Conservation (phyloP, 129 eudicot species). For the Heracleum sosnowskyi region DNA sequence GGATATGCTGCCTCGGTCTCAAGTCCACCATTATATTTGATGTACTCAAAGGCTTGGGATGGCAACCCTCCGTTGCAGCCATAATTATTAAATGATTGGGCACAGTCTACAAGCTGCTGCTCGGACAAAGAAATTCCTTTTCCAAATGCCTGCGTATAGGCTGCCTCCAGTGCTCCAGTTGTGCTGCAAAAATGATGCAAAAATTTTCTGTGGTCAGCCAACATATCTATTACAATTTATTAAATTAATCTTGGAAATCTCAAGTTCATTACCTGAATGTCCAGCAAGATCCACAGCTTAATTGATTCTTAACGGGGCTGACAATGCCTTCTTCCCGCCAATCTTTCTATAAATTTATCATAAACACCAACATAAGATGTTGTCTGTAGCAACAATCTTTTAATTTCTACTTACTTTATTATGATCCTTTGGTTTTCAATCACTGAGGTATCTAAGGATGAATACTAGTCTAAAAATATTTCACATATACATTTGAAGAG, state of each 20-base stretch:
- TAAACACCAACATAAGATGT: slow-evolving; percentile 11
- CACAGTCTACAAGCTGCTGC: slow-evolving; percentile 99
- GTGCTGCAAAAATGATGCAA: slow-evolving; percentile 38
- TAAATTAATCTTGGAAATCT: background rate
- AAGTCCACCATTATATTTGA: slow-evolving; percentile 86
- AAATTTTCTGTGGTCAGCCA: background rate
- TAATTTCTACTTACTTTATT: background rate
- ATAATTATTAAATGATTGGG: slow-evolving; percentile 63
- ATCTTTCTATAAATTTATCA: slow-evolving; percentile 58
- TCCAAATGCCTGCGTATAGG: slow-evolving; percentile 84
- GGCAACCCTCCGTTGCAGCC: slow-evolving; percentile 96
- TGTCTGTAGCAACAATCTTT: background rate
- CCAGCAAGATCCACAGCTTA: slow-evolving; percentile 98
- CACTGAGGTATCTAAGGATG: background rate
- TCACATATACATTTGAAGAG: background rate
- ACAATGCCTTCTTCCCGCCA: slow-evolving; percentile 89
- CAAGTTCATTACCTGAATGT: slow-evolving; percentile 64
- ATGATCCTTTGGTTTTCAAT: background rate
- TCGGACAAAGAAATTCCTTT: slow-evolving; percentile 77
- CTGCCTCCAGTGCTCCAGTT: slow-evolving; percentile 98
- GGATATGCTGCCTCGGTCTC: slow-evolving; percentile 93
- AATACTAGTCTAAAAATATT: background rate
- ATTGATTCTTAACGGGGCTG: slow-evolving; percentile 86
- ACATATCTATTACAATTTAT: background rate
- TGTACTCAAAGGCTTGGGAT: slow-evolving; percentile 92